phyloP scores from a whole-genome alignment of 768 basidiomycete species.

The Asterophora lycoperdoides region DNA sequence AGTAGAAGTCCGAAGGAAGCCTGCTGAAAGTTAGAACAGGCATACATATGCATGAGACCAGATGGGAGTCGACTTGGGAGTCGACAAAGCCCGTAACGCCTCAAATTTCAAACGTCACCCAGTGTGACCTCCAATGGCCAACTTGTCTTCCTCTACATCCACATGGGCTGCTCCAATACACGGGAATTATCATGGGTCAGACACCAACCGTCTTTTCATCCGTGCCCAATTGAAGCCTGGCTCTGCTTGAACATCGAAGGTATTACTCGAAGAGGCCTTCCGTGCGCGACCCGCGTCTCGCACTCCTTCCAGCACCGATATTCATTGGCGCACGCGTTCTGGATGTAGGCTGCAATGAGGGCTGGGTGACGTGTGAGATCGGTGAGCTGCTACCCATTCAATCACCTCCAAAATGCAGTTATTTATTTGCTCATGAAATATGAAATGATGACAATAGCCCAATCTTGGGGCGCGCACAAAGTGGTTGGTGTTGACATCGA shows the following conservation, averaged over 20 bases:
- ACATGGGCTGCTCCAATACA: slow-evolving; percentile 37
- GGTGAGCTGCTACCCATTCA: slow-evolving; percentile 39
- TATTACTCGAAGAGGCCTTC: slow-evolving; percentile 76
- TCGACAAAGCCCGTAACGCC: too few species aligned
- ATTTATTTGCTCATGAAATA: background rate
- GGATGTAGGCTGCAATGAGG: slow-evolving; percentile 87
- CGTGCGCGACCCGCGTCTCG: slow-evolving; percentile 59
- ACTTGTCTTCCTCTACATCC: background rate
- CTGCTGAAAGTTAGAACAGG: too few species aligned
- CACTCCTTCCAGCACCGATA: slow-evolving; percentile 49
- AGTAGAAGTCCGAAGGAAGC: too few species aligned
- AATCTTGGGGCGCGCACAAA: slow-evolving; percentile 53
- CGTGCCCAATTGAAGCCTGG: background rate
- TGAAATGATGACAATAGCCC: slow-evolving; percentile 42
- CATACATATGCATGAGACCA: too few species aligned
- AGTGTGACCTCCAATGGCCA: background rate
- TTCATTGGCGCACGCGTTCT: slow-evolving; percentile 60
- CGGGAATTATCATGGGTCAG: slow-evolving; percentile 74
- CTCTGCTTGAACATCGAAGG: slow-evolving; percentile 27
- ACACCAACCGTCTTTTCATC: background rate
- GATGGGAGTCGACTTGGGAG: too few species aligned
- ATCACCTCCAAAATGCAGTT: background rate
- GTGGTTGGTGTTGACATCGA: slow-evolving; percentile 89
- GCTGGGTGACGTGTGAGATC: slow-evolving; percentile 82
- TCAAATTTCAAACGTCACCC: too few species aligned